phyloP scores from a whole-genome alignment of 306 rosid species.

The cucumber (Cucumis sativus) region Cucumber_9930_V3 NC_026659.2:22106501-22107000 shows the following conservation, averaged over 20 bases:
- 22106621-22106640: slow-evolving; percentile 89
- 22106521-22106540: not conserved
- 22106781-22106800: no score
- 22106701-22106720: not conserved
- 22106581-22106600: not conserved
- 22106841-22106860: no score
- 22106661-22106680: slow-evolving; percentile 36
- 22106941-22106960: no score
- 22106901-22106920: no score
- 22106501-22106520: not conserved
- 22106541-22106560: not conserved
- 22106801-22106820: no score
- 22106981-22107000: slow-evolving; percentile 44
- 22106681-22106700: slow-evolving; percentile 42
- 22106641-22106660: slow-evolving; percentile 85
- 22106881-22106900: no score
- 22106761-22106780: no score
- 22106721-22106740: not conserved
- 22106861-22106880: no score
- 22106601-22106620: not conserved
- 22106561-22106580: not conserved
- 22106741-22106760: not conserved
- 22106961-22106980: not conserved
- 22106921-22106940: no score
- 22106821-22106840: no score